Evolutionary conservation across 164 flowering plant species (phyloP), one percentile per base, ranked within the genome.

Genomic region (Nymphaea colorata): DNA sequence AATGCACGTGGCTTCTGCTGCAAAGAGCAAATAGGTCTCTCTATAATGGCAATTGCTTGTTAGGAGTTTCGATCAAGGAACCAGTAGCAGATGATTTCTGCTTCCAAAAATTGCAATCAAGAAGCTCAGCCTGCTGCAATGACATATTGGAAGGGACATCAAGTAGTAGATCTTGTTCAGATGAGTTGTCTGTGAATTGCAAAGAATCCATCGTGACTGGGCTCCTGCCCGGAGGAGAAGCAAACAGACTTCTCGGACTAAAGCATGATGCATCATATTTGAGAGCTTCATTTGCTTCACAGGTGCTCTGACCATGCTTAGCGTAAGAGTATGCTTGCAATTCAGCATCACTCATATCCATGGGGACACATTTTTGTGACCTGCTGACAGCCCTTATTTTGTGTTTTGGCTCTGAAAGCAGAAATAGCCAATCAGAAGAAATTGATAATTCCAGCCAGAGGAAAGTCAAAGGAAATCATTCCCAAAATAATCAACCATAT

Each of bases 121-220:
- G 85, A 55, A 87, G 90, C 75, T 89, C 91, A 51, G 91, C 95
- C 71, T 87, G 83, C 5, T 91, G 83, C 55, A 89, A 87, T 44
- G 84, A 80, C 51, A 81, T 66, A 43, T 82, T 82, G 66, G 85
- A 84, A 44, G 87, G 91, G 55, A 89, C 78, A 51, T 84, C 86
- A 44, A 89, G 77, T 66, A 89, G 85, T 74, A 87, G 68, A 76
- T 84, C 92, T 73, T 85, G 87, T 69, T 85, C 92, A 45, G 76
- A 77, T 68, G 66, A 78, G 55, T 80, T 86, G 66, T 81, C 88
- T 1, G 65, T 75, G 67, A 71, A 75, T 57, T 74, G 64, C n/a
- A 79, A 72, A 66, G 89, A 73, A 47, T 85, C 86, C 65, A 82
- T 72, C 81, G 78, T 73, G 66, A 77, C 71, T 25, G 84, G 77